phyloP scores from a whole-genome alignment of 441 rosid species.

The California macrophylla region DNA sequence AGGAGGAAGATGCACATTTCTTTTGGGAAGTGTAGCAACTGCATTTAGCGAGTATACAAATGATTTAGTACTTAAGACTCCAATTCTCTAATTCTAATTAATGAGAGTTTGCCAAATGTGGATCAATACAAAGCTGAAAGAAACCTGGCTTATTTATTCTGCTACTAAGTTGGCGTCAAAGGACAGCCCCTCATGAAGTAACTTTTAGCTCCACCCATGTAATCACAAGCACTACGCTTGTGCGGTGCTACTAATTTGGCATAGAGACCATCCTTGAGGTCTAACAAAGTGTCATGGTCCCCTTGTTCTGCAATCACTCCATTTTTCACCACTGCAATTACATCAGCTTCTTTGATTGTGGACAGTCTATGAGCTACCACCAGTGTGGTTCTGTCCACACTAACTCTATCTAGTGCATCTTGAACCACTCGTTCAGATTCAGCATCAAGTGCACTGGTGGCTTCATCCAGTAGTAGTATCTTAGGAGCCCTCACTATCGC shows the following conservation, averaged over 20 bases:
- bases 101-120: neutral
- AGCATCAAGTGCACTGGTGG: slow-evolving; percentile 64
- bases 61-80: neutral
- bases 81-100: neutral
- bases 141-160: neutral
- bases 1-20: neutral
- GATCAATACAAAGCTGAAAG: slow-evolving; percentile 4
- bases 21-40: neutral
- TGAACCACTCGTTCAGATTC: slow-evolving; percentile 65
- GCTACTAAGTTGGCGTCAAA: neutral
- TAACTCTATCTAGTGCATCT: slow-evolving; percentile 45
- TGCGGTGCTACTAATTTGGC: slow-evolving; percentile 55
- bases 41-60: neutral
- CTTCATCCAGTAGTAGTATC: slow-evolving; percentile 52
- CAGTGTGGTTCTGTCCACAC: slow-evolving; percentile 50
- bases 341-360: slow-evolving; percentile 44
- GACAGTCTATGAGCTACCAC: slow-evolving; percentile 64
- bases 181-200: slow-evolving; percentile 3
- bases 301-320: slow-evolving; percentile 60
- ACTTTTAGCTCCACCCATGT: slow-evolving; percentile 5
- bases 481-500: slow-evolving; percentile 58
- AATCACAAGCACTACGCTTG: neutral
- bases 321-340: slow-evolving; percentile 55
- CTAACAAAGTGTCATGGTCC: slow-evolving; percentile 42
- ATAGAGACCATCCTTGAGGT: slow-evolving; percentile 39